Evolutionary conservation across 805 yeast species (phyloP).

Genomic region (Lipomyces starkeyi): DNA sequence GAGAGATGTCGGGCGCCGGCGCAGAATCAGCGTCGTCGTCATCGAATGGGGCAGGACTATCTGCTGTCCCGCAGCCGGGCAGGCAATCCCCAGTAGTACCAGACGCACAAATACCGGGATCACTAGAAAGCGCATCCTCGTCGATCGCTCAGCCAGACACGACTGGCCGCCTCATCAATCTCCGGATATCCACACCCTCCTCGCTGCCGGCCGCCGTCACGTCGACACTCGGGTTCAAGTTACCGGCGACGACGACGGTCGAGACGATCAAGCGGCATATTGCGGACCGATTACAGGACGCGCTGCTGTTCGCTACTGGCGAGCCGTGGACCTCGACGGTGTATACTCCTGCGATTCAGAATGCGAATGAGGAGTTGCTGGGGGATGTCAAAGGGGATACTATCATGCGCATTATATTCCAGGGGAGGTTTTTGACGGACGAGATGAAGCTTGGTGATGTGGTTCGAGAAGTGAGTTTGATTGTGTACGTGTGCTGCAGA

Average conservation of each 20-base stretch:
- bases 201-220: constrained; percentile 20
- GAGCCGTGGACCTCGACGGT: constrained; percentile 32
- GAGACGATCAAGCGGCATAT: constrained; percentile 22
- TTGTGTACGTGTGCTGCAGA: not conserved
- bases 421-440: constrained; percentile 31
- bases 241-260: constrained; percentile 17
- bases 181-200: constrained; percentile 29
- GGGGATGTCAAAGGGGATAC: constrained; percentile 20
- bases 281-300: constrained; percentile 25
- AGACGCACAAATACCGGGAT: not conserved
- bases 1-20: not conserved
- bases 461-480: constrained; percentile 16
- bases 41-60: not conserved
- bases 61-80: not conserved
- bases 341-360: constrained; percentile 25
- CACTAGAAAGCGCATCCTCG: not conserved
- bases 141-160: not conserved
- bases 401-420: constrained; percentile 31
- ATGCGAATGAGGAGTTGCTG: constrained; percentile 19
- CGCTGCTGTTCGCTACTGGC: constrained; percentile 29
- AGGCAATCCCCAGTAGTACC: not conserved
- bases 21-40: not conserved
- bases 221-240: constrained; percentile 17
- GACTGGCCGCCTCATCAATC: constrained; percentile 6
- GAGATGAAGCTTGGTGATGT: constrained; percentile 16